These are phyloP conservation scores for Euphorbia tirucalli DNA, from an alignment of 345 rosid genomes.

Conservation along the genomic window DNA sequence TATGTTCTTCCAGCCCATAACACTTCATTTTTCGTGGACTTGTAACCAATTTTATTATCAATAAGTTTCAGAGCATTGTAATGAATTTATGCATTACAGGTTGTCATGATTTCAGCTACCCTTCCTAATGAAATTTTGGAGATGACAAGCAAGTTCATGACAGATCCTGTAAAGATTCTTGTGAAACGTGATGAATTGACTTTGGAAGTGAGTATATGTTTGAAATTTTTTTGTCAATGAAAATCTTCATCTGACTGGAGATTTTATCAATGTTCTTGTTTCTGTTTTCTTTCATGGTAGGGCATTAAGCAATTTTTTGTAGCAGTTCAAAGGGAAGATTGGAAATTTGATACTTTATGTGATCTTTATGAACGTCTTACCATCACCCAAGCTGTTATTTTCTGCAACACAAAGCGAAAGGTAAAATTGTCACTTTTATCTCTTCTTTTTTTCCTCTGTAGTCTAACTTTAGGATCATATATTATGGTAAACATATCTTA, in stretches of 20 bases:
- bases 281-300: constrained; percentile 37
- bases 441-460: background rate
- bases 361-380: constrained; percentile 95
- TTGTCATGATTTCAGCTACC: constrained; percentile 91
- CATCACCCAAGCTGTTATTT: constrained; percentile 93
- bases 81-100: constrained; percentile 34
- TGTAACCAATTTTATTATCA: background rate
- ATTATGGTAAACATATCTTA: background rate
- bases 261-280: background rate
- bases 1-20: background rate
- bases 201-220: constrained; percentile 55
- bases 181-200: constrained; percentile 99
- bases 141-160: constrained; percentile 91
- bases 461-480: background rate
- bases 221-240: background rate
- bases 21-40: background rate
- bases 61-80: background rate
- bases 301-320: constrained; percentile 95
- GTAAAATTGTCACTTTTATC: constrained; percentile 29
- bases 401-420: constrained; percentile 97
- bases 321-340: constrained; percentile 92
- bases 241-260: constrained; percentile 1
- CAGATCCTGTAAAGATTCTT: constrained; percentile 91
- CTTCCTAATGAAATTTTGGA: constrained; percentile 96
- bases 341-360: constrained; percentile 96